Base-by-base conservation (phyloP, 208 protist species). In the Jaenimonas drosophilae region DNA sequence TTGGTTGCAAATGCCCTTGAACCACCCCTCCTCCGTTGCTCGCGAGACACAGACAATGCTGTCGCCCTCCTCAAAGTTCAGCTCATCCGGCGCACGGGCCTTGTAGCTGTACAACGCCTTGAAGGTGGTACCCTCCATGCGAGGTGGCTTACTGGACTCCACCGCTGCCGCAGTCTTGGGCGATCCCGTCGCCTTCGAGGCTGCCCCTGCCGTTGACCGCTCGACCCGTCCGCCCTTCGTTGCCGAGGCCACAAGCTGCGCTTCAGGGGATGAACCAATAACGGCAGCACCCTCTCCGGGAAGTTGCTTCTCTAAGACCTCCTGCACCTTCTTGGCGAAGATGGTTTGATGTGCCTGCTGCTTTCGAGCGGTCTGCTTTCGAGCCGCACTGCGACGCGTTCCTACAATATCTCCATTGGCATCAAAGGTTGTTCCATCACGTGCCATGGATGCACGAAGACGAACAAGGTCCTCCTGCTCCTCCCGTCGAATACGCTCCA, bases 11-110 rank as follows among this genome's bases (percentile, higher is more conserved):
- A 94, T 70, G 14, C 86, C 86, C 27, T 73, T 76, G 51, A 91
- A 88, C 82, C 86, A 94, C n/a, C 86, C 86, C 61, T 91, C 86
- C 60, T 94, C 86, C 27, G 63, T 59, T 3, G 70, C 71, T 17
- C 71, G 68, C 23, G 67, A 73, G n/a, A 90, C 66, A 23, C 76
- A 88, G 11, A 91, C 63, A 59, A 94, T 87, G 17, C 60, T 34
- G 34, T 87, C 76, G 7, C 72, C 72, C 9, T 66, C 61, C 41
- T 76, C 71, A 63, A 94, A 91, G 26, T 56, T 84, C 26, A 94
- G 75, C 61, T 94, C 86, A 59, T 94, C 86, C 1, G 77, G 72
- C 1, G 81, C 78, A 1, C 73, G 76, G 6, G 81, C 75, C 49
- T 64, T 66, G 71, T 91, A 94, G 21, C 49, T 33, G 51, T 87